phyloP scores from a whole-genome alignment of 2,329 filamentous ascomycete genomes.

The Orbilia brochopaga region DNA sequence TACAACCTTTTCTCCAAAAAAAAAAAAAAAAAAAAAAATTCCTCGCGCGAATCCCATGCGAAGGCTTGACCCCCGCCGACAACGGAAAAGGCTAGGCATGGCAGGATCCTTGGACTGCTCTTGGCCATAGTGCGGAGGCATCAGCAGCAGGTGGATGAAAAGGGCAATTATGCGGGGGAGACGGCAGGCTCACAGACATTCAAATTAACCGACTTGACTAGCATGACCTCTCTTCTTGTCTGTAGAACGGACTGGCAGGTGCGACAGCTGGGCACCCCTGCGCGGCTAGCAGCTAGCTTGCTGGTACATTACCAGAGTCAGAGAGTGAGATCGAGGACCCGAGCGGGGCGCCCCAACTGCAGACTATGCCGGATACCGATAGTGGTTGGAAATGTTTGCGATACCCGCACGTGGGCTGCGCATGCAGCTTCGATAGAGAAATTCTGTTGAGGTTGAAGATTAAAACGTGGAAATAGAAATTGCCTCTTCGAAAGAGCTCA shows the following conservation, averaged over 20 bases:
- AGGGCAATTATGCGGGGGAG: slow-evolving; percentile 1
- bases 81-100: background rate
- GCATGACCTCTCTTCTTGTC: background rate
- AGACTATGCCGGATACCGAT: slow-evolving; percentile 6
- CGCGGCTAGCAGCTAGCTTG: background rate
- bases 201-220: background rate
- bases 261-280: background rate
- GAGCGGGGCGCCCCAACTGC: background rate
- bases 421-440: no score
- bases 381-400: background rate
- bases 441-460: no score
- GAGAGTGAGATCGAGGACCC: background rate
- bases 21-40: no score
- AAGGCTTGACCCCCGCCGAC: background rate
- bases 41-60: background rate
- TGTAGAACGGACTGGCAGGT: background rate
- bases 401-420: slow-evolving; percentile 1
- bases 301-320: slow-evolving; percentile 7
- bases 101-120: background rate
- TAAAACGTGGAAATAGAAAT: no score
- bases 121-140: slow-evolving; percentile 1
- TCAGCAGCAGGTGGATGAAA: background rate
- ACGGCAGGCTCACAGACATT: background rate
- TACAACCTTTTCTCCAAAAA: no score
- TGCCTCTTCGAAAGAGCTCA: no score